Evolutionary conservation across 352 stramenopile species (phyloP).

Genomic region (Thraustotheca clavata): DNA sequence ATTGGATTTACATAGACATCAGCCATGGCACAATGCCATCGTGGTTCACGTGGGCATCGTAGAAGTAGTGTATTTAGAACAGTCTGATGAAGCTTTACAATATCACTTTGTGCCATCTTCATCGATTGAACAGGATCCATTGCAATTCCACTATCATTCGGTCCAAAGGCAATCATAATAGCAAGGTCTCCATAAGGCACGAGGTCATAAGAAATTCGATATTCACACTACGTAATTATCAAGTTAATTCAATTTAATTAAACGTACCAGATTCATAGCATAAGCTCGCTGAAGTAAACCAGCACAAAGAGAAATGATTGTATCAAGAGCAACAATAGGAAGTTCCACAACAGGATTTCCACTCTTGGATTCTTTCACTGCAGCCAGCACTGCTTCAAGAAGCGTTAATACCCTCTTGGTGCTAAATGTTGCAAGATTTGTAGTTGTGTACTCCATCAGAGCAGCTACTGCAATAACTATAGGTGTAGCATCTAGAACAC

Average conservation of each 20-base stretch:
- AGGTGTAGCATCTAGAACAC: neutral
- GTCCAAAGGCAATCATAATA: conserved; percentile 59
- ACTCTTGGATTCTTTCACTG: neutral
- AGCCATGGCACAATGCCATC: conserved; percentile 65
- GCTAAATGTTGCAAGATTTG: neutral
- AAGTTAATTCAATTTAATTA: neutral
- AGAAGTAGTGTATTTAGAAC: conserved; percentile 43
- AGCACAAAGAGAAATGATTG: conserved; percentile 51
- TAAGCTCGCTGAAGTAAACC: conserved; percentile 61
- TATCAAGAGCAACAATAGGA: conserved; percentile 60
- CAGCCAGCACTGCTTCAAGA: conserved; percentile 4
- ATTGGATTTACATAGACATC: conserved; percentile 66
- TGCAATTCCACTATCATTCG: conserved; percentile 33
- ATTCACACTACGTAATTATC: conserved; percentile 34
- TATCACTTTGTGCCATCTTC: conserved; percentile 24
- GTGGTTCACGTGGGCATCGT: conserved; percentile 59
- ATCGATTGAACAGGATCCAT: conserved; percentile 14
- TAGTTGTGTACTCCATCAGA: conserved; percentile 9
- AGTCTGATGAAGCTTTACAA: conserved; percentile 31
- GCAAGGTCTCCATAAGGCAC: conserved; percentile 73
- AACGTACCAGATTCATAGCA: conserved; percentile 43
- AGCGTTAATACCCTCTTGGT: neutral
- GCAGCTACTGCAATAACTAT: neutral
- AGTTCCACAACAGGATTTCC: conserved; percentile 33
- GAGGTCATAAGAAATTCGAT: conserved; percentile 72